A percentile compares a stretch with the other conserved stretches of the same genome.
Evolutionary conservation across 176 grass and related monocot species (phyloP).

Genomic region (Musa schizocarpa): DNA sequence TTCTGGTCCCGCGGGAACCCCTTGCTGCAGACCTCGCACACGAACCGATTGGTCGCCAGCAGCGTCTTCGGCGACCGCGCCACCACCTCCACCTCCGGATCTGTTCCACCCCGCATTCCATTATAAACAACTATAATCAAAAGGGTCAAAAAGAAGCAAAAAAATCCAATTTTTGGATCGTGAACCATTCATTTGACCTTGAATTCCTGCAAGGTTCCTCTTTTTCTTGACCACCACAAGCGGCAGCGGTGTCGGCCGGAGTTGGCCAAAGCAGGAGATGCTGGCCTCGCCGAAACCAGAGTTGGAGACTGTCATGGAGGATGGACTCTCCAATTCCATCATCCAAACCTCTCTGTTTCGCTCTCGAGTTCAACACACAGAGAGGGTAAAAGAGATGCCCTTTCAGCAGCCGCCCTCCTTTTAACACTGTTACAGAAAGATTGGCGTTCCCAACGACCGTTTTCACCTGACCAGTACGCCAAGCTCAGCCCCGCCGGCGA

Average conservation of each 20-base stretch:
- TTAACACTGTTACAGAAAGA: background rate
- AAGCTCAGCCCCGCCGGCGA: no score
- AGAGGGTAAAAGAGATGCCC: background rate
- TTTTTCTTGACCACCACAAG: conserved; percentile 63
- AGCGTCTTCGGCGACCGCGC: conserved; percentile 92
- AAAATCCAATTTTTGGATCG: no score
- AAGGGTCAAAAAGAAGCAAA: background rate
- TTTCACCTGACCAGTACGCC: background rate
- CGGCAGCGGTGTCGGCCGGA: background rate
- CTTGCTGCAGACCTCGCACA: conserved; percentile 98
- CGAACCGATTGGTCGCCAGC: conserved; percentile 84
- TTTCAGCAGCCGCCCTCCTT: background rate
- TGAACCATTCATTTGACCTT: conserved; percentile 39
- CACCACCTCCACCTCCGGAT: conserved; percentile 95
- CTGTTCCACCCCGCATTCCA: conserved; percentile 15
- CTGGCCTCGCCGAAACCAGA: conserved; percentile 38
- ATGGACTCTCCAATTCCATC: conserved; percentile 68
- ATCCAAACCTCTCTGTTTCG: background rate
- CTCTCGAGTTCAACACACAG: background rate
- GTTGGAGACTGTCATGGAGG: conserved; percentile 36
- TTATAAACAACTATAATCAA: background rate
- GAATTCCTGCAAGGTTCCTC: conserved; percentile 91
- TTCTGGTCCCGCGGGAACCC: conserved; percentile 97
- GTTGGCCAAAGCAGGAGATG: conserved; percentile 50
- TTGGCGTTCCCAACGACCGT: background rate